Base-by-base conservation (phyloP, 1,139 yeast genomes). In the Scheffersomyces parashehatae region DNA sequence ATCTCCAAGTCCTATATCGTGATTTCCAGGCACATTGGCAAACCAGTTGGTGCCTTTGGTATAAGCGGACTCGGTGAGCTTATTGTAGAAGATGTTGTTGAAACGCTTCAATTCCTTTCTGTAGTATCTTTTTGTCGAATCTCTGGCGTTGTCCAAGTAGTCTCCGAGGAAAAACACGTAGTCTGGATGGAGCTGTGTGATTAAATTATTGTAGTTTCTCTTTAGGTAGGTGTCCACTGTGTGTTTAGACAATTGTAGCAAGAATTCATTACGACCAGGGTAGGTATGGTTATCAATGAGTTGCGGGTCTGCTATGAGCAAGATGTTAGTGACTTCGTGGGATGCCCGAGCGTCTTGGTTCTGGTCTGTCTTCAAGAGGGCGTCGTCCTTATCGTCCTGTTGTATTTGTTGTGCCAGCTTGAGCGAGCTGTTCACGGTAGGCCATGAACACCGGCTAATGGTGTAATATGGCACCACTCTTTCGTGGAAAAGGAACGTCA, bases 1-100 rank as follows among this genome's bases (percentile, higher is more conserved):
- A 52, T 77, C 67, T 6, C 76, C 81, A 59, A 73, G 75, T 1
- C 85, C 85, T 33, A 79, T 71, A 58, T 79, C 85, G 53, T 79
- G 84, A 52, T 79, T 79, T 2, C 85, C 85, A 0, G 83, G 79
- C 1, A 76, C 60, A 43, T 73, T 70, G 8, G 60, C 51, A 43
- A 68, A 65, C 55, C 59, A 59, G 43, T 61, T 66, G 30, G 49
- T 44, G 15, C 60, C 66, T 8, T 64, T 53, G 9, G 47, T 47
- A 42, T 68, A 62, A 10, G 14, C 45, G 5, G 35, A 10, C 11
- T 14, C 15, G 37, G 41, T 56, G 46, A 41, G 56, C 28, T 45
- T 45, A 24, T 50, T 45, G 39, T 49, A 48, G 53, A 79, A 79
- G 3, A 79, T 67, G 6, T 50, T 51, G 14, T 64, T 54, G 55